A percentile compares a stretch with the other conserved stretches of the same genome.
These are phyloP conservation scores for Tephrocybe sp. DNA, from an alignment of 768 basidiomycete genomes.

Conservation along the genomic window DNA sequence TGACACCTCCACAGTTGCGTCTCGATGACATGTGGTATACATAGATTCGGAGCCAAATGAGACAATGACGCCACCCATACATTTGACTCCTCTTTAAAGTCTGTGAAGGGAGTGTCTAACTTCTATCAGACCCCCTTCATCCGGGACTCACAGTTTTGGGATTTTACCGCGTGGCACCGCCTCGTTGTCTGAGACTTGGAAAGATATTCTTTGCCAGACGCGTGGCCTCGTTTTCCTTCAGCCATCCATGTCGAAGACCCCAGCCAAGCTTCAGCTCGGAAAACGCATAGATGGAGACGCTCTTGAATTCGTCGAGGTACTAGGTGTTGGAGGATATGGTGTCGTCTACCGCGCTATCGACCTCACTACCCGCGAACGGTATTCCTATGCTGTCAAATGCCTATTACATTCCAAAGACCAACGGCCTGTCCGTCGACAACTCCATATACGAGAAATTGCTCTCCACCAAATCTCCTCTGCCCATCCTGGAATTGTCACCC, in stretches of 20 bases:
- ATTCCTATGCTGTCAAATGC: conserved; percentile 90
- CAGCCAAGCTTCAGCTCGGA: conserved; percentile 56
- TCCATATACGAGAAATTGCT: conserved; percentile 87
- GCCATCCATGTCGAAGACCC: conserved; percentile 15
- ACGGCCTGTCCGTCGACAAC: conserved; percentile 58
- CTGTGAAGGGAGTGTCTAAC: background rate
- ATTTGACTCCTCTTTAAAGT: background rate
- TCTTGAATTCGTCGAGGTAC: conserved; percentile 80
- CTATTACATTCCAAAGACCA: conserved; percentile 52
- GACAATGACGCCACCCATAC: conserved; percentile 13
- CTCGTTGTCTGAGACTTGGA: conserved; percentile 1
- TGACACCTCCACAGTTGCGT: background rate
- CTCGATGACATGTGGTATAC: background rate
- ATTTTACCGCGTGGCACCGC: background rate
- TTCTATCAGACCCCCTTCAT: no score
- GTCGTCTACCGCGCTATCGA: conserved; percentile 90
- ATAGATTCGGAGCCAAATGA: conserved; percentile 1
- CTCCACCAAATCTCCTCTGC: conserved; percentile 74
- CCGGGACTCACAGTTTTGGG: no score
- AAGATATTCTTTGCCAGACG: background rate
- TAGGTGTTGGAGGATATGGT: conserved; percentile 94
- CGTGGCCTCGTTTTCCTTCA: conserved; percentile 3
- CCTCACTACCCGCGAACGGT: conserved; percentile 40
- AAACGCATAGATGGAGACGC: conserved; percentile 79
- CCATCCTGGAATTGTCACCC: conserved; percentile 80